Evolutionary conservation across 2,329 filamentous ascomycete genomes (phyloP).

Genomic region (Beauveria rudraprayagi): DNA sequence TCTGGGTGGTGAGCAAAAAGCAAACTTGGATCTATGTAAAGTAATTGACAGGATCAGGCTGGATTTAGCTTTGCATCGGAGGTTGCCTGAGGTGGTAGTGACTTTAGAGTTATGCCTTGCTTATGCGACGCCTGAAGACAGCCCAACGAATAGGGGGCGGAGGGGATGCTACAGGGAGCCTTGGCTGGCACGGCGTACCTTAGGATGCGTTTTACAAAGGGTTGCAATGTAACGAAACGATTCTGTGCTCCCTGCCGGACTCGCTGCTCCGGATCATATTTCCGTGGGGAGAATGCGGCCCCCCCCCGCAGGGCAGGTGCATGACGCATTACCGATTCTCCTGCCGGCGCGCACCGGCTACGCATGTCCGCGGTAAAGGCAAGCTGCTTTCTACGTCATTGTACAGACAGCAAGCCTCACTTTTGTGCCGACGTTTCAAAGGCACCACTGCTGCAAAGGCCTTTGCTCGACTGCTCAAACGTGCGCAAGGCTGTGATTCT

Average conservation of each 20-base stretch:
- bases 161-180: no score
- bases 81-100: background rate
- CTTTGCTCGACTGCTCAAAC: no score
- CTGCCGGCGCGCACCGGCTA: background rate
- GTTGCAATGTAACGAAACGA: background rate
- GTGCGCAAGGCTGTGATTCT: background rate
- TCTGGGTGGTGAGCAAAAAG: background rate
- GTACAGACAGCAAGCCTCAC: background rate
- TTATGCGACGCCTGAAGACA: background rate
- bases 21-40: background rate
- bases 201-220: background rate
- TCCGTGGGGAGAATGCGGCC: background rate
- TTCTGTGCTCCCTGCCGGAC: background rate
- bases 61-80: background rate
- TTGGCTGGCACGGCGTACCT: background rate
- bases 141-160: no score
- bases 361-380: background rate
- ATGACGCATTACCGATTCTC: background rate
- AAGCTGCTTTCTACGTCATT: background rate
- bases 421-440: no score
- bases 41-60: background rate
- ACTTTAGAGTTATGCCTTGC: background rate
- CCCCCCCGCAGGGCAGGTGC: background rate
- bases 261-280: background rate
- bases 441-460: no score